Evolutionary conservation across 352 stramenopile species (phyloP).

Genomic region (Phytopythium kandeliae): DNA sequence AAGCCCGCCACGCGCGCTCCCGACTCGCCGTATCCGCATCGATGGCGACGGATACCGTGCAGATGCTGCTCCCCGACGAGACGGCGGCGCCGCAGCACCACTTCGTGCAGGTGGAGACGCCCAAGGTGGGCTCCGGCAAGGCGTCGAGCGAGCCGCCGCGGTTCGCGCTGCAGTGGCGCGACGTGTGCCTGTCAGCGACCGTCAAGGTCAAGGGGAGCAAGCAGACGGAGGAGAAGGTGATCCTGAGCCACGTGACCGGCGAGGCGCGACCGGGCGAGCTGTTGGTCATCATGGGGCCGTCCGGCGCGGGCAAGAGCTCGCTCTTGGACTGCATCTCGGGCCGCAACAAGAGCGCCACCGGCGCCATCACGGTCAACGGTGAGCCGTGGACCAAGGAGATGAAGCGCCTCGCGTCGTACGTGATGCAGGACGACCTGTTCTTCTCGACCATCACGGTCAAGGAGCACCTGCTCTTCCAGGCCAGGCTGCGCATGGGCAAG

Average conservation of each 20-base stretch:
- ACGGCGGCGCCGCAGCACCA: slow-evolving; percentile 1
- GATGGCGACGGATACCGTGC: background rate
- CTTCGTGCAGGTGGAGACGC: slow-evolving; percentile 12
- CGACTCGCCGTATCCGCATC: background rate
- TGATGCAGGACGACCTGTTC: slow-evolving; percentile 87
- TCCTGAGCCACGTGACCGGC: slow-evolving; percentile 45
- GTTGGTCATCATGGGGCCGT: slow-evolving; percentile 59
- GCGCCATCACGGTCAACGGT: slow-evolving; percentile 55
- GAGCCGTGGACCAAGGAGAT: slow-evolving; percentile 21
- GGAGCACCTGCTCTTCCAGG: slow-evolving; percentile 79
- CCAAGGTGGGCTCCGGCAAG: slow-evolving; percentile 1
- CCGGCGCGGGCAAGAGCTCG: slow-evolving; percentile 46
- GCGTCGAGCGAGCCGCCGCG: background rate
- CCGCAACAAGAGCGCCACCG: slow-evolving; percentile 43
- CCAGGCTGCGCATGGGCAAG: slow-evolving; percentile 53
- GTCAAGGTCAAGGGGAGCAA: slow-evolving; percentile 19
- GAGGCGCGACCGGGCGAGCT: slow-evolving; percentile 27
- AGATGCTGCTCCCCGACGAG: background rate
- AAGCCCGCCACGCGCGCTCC: background rate
- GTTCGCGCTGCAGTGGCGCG: slow-evolving; percentile 24
- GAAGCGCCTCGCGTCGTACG: slow-evolving; percentile 37
- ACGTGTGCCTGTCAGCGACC: slow-evolving; percentile 12
- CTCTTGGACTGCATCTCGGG: slow-evolving; percentile 44
- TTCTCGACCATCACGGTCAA: slow-evolving; percentile 76
- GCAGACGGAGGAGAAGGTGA: slow-evolving; percentile 22